These are phyloP conservation scores for Trichoderma breve DNA, from an alignment of 2,329 filamentous ascomycete species.

Conservation along the genomic window DNA sequence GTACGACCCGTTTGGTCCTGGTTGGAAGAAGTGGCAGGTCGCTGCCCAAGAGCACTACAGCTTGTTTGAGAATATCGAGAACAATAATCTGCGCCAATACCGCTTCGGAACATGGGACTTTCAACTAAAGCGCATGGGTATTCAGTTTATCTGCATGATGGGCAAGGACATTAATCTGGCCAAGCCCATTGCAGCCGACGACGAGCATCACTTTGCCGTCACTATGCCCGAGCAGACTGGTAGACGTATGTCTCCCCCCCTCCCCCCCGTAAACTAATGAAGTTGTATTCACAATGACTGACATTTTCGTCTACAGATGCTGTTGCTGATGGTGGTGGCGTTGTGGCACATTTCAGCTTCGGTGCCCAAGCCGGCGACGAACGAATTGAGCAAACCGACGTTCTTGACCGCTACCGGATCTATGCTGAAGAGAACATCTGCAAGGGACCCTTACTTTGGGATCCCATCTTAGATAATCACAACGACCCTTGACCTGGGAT, in stretches of 20 bases:
- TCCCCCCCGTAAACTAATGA: too few species aligned
- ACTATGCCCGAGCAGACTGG: constrained; percentile 39
- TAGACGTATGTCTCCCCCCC: constrained; percentile 37
- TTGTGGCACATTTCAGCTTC: constrained; percentile 55
- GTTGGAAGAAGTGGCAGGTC: constrained; percentile 50
- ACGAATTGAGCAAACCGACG: constrained; percentile 49
- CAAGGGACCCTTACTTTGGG: constrained; percentile 32
- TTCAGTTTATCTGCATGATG: constrained; percentile 54
- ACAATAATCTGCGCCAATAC: constrained; percentile 44
- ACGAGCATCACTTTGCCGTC: constrained; percentile 46
- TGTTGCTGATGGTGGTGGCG: constrained; percentile 52
- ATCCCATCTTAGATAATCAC: constrained; percentile 10
- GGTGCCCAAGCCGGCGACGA: constrained; percentile 33
- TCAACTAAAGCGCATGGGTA: constrained; percentile 49
- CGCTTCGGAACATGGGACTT: constrained; percentile 51
- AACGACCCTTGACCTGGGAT: neutral
- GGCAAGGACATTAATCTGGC: constrained; percentile 50
- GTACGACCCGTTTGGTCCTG: constrained; percentile 46
- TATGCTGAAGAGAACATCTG: constrained; percentile 55
- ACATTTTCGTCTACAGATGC: constrained; percentile 32
- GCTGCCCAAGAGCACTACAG: constrained; percentile 49
- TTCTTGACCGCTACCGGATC: constrained; percentile 51
- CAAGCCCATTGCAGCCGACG: constrained; percentile 44
- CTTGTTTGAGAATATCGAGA: constrained; percentile 50
- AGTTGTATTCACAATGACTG: constrained; percentile 20